Evolutionary conservation across 2,329 filamentous ascomycete species (phyloP).

Genomic region (Phaeophleospora eucalypticola): DNA sequence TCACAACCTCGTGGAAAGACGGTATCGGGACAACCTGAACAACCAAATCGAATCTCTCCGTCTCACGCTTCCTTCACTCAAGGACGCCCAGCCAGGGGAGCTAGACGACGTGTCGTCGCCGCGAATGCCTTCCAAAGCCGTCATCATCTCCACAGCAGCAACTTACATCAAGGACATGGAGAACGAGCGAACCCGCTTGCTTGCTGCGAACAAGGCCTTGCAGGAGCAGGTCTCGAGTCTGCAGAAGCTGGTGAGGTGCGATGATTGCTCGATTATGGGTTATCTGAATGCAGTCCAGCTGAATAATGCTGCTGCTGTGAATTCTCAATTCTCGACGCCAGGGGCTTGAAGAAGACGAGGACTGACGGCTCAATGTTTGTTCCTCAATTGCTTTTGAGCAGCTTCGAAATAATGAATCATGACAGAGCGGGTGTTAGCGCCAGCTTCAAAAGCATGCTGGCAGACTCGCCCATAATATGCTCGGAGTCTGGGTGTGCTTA

Average conservation of each 20-base stretch:
- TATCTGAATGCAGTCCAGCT: conserved; percentile 10
- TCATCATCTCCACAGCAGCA: conserved; percentile 44
- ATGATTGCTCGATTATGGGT: conserved; percentile 35
- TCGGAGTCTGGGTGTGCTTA: no score
- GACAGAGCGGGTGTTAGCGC: no score
- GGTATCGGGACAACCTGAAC: conserved; percentile 46
- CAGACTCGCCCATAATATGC: no score
- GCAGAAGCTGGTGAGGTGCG: conserved; percentile 44
- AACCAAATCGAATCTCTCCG: conserved; percentile 42
- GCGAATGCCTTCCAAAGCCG: conserved; percentile 39
- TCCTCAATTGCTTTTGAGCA: no score
- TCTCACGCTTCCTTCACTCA: conserved; percentile 16
- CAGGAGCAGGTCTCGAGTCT: conserved; percentile 39
- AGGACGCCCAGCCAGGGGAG: conserved; percentile 12
- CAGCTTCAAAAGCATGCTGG: no score
- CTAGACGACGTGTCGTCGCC: conserved; percentile 13
- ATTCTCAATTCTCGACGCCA: neutral
- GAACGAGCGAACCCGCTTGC: conserved; percentile 38
- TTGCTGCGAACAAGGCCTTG: conserved; percentile 39
- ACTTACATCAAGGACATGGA: conserved; percentile 45
- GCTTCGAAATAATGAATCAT: no score
- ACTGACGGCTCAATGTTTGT: no score
- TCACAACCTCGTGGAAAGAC: conserved; percentile 46
- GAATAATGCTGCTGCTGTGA: neutral
- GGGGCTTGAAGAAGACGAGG: no score